Base-by-base conservation (phyloP, 1,139 yeast species). In the Saccharomyces hybrid region DNA sequence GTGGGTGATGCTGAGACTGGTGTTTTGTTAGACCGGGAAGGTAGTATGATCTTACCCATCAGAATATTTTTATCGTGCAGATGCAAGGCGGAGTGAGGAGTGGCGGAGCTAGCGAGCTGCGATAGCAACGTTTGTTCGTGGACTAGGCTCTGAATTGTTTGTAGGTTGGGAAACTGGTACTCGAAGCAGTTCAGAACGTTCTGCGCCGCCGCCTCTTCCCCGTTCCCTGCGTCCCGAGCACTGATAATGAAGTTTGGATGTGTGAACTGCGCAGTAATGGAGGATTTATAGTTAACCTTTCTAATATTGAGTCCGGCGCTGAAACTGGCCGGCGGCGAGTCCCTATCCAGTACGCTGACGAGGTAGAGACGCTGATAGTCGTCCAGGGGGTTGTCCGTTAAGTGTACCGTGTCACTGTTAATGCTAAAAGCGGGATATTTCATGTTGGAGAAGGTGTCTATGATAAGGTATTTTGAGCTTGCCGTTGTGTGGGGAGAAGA, bases 321-420 rank as follows among this genome's bases (percentile, higher is more conserved):
- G 32, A 29, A 29, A 13, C 32, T 29, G 32, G n/a, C 13, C 5
- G 32, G 32, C 32, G 32, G 32, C n/a, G 32, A 29, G 32, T 11
- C 32, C n/a, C 13, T 29, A 29, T 29, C 32, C 32, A 29, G 32
- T 11, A 29, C 32, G n/a, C 32, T 29, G n/a, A 29, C 32, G 53
- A 61, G 60, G 51, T 56, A 61, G 29, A 60, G 53, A 50, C 71
- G 57, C 56, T 68, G 71, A 53, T 66, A 68, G 51, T 67, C 70
- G 51, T 68, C 71, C 38, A 64, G 47, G n/a, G 70, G 68, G 31
- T 57, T 59, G 5, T 54, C 56, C 2, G 65, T 52, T 4, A 67
- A 55, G 34, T 34, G 53, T 16, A 65, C 32, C 32, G 32, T 29
- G 13, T 29, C 32, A 13, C n/a, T 29, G n/a, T 29, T 13, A 13